Evolutionary conservation across 179 eudicot species (phyloP).

Genomic region (Spinacia oleracea): DNA sequence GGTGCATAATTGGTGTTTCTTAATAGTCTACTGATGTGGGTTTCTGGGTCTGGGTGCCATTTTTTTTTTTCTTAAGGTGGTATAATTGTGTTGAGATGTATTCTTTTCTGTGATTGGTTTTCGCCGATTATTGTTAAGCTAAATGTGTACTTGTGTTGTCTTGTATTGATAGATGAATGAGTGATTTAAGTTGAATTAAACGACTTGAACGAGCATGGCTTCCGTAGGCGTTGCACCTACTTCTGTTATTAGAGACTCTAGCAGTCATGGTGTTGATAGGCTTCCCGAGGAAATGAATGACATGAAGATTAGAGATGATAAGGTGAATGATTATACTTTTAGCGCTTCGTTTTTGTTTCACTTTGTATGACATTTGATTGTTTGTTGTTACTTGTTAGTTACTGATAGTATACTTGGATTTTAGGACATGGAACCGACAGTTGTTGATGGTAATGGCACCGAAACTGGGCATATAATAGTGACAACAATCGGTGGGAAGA

Average conservation of each 20-base stretch:
- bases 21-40: neutral
- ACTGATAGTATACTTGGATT: constrained; percentile 9
- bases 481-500: constrained; percentile 72
- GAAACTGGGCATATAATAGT: constrained; percentile 72
- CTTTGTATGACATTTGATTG: neutral
- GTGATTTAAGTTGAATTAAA: constrained; percentile 26
- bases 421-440: constrained; percentile 63
- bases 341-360: neutral
- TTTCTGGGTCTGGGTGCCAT: neutral
- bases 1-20: neutral
- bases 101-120: neutral
- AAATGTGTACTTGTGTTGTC: neutral
- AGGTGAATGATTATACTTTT: constrained; percentile 28
- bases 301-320: constrained; percentile 65
- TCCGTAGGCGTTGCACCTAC: constrained; percentile 50
- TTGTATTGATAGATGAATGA: constrained; percentile 26
- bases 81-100: neutral
- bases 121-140: neutral
- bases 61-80: neutral
- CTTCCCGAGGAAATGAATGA: constrained; percentile 70
- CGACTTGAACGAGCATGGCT: constrained; percentile 38
- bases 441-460: constrained; percentile 68
- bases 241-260: constrained; percentile 44
- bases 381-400: neutral
- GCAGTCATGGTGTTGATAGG: constrained; percentile 45